These are phyloP conservation scores for Kalmusia sp. DNA, from an alignment of 2,329 filamentous ascomycete genomes.

Conservation along the genomic window DNA sequence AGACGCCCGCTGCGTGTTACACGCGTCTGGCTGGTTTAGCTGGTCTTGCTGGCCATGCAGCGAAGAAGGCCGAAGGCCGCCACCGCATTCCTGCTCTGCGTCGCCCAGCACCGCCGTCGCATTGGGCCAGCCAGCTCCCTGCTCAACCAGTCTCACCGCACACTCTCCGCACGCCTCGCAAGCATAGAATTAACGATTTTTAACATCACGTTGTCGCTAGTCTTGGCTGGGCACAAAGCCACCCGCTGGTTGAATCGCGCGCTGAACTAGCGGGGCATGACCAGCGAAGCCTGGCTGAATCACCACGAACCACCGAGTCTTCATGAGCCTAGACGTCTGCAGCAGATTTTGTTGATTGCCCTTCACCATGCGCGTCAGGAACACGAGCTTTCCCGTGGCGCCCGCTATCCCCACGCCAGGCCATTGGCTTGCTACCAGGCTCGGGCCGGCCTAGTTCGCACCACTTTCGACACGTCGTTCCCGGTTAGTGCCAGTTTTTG, in stretches of 20 bases:
- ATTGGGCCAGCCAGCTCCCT: background rate
- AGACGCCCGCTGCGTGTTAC: background rate
- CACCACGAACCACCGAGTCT: background rate
- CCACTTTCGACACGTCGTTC: background rate
- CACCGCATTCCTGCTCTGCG: background rate
- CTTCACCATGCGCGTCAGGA: background rate
- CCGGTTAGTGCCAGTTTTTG: no score
- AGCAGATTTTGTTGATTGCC: slow-evolving; percentile 4
- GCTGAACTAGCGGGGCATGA: background rate
- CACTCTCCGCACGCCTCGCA: background rate
- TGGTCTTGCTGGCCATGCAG: background rate
- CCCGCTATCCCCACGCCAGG: slow-evolving; percentile 1
- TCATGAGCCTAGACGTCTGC: slow-evolving; percentile 6
- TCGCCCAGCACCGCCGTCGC: background rate
- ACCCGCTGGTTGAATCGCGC: background rate
- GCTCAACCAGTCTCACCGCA: no score
- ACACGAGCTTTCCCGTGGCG: background rate
- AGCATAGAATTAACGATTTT: no score
- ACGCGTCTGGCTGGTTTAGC: background rate
- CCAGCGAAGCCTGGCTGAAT: background rate
- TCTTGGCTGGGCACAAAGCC: background rate
- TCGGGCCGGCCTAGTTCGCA: background rate
- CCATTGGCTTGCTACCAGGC: slow-evolving; percentile 1
- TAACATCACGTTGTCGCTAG: no score
- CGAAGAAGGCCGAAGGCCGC: background rate